Evolutionary conservation across 371 early-diverging fungal genomes (phyloP), one percentile per base, ranked within the genome.

Genomic region (Blakeslea trispora): DNA sequence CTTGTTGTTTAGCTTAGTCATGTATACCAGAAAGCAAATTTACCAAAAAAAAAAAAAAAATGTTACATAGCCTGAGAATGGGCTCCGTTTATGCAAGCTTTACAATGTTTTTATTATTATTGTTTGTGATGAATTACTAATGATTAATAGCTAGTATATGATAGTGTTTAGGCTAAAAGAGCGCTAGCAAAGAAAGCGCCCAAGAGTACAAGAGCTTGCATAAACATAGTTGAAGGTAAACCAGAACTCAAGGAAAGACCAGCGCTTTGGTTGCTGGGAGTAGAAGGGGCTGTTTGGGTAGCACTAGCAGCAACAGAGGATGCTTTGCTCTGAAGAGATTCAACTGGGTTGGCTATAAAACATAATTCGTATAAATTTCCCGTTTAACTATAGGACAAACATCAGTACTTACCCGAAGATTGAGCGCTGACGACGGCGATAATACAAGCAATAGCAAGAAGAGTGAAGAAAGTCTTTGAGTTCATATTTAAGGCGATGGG

Each of bases 261-360:
- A 28, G 66, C 66, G 23, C 53, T 65, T 15, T 22, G 17, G 4
- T 15, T 9, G 3, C 54, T 50, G 41, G 67, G 24, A 34, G 59
- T 41, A 41, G 59, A 14, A 37, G 64, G 48, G 34, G 62, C 28
- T 24, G 62, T 62, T 15, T 50, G 53, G 46, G 61, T 59, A 13
- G 67, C 63, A 45, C 50, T 55, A 23, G 59, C 47, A 41, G 59
- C 67, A 39, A 52, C 45, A 45, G 21, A 24, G 3, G 67, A 62
- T 28, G 59, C 67, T 40, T 61, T 66, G 15, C 37, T 39, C 18
- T 61, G 62, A 55, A 66, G 57, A 37, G 66, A 66, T 19, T 46
- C 28, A 17, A 61, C 37, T 18, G 66, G 62, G 19, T 66, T 34
- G 34, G 50, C 42, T 45, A 17, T 37, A 31, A 22, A 24, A 32